Evolutionary conservation across 73 alveolate species (phyloP), one percentile per base, ranked within the genome.

Genomic region (Paramecium octaurelia): DNA sequence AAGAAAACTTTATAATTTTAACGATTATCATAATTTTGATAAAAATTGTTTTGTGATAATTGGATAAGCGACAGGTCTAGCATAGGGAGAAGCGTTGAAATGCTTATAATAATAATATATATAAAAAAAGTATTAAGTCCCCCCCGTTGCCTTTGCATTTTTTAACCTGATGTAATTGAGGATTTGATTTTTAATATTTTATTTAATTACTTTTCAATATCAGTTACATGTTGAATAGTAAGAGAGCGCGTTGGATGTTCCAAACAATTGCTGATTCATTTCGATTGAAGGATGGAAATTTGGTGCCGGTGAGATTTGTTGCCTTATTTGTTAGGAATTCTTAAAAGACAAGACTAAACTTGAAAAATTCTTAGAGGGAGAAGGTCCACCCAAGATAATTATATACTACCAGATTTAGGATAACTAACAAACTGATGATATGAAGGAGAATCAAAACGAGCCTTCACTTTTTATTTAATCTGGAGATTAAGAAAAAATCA

Each of bases 291-390:
- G 89, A 76, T 76, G 89, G 23, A 18, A 36, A 21, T 29, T 43
- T 43, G 18, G 89, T 76, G 20, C 8, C 10, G 64, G 89, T 76
- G 9, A 20, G 36, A 10, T 76, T 40, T 76, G 6, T 1, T n/a
- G 36, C 18, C 27, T 38, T 24, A 43, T 44, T 73, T 40, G 34
- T 31, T 44, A 80, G 91, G 91, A 80, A 44, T 48, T 80, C 48
- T 36, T 80, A 43, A 80, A 80, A 43, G 91, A 80, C 29, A 80
- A 80, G 75, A 20, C 76, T 46, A n/a, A 50, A 46, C 84, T 89
- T n/a, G 94, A 89, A 31, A 42, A 88, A 50, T 88, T 88, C 89
- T 88, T 88, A 42, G 86, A 80, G 12, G 93, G 93, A 18, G 90
- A 88, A 70, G 94, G 94, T 21, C 44, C 88, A 14, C 14, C 73